Conservation (phyloP, 805 yeast species). For the Kodamaea restingae region DNA sequence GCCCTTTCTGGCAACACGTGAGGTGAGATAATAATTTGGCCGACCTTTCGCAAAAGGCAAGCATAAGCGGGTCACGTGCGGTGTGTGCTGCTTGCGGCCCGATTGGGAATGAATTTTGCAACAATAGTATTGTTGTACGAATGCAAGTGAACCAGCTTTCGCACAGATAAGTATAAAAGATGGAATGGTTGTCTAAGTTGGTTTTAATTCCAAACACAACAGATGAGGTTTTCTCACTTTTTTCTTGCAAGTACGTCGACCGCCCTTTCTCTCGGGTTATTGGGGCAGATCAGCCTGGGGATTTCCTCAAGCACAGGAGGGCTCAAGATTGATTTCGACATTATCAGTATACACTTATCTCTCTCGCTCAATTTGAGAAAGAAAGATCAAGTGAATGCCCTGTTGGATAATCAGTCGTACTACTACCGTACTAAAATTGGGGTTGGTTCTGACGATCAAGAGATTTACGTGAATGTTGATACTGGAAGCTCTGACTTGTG, state of each 20-base stretch:
- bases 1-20: slow-evolving; percentile 3
- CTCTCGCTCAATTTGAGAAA: background rate
- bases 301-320: background rate
- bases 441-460: slow-evolving; percentile 6
- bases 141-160: too few species aligned
- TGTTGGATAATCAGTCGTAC: slow-evolving; percentile 1
- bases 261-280: background rate
- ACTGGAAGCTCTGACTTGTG: slow-evolving; percentile 13
- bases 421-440: slow-evolving; percentile 6
- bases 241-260: background rate
- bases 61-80: background rate
- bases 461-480: slow-evolving; percentile 12
- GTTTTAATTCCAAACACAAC: too few species aligned
- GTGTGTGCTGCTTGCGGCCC: background rate
- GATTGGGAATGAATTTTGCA: background rate
- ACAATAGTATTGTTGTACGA: background rate
- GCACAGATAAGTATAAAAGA: too few species aligned
- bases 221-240: background rate
- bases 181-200: too few species aligned
- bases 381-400: background rate
- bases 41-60: background rate
- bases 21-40: slow-evolving; percentile 1
- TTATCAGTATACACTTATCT: background rate
- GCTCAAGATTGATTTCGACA: slow-evolving; percentile 1
- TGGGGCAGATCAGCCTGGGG: background rate